Conservation (phyloP, 1,284 basidiomycete genomes). For the Ganoderma leucocontextum region DNA sequence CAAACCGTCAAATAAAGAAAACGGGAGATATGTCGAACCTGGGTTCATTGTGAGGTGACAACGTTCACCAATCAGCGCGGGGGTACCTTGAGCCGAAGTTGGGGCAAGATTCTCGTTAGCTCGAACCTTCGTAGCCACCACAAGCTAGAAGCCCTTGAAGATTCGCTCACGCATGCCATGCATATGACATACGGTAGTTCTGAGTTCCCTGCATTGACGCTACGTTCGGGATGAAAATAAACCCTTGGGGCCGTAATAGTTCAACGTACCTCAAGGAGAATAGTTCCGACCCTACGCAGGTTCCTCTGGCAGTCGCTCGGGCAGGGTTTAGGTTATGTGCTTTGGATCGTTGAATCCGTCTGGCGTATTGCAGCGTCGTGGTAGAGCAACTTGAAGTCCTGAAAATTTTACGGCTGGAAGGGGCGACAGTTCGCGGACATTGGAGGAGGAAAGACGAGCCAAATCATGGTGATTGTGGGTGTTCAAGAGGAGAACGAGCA, state of each 20-base stretch:
- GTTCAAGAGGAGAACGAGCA: too few relatives aligned
- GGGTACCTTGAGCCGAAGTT: background rate
- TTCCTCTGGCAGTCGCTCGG: background rate
- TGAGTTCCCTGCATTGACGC: background rate
- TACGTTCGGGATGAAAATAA: background rate
- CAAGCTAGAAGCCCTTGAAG: background rate
- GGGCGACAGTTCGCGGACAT: background rate
- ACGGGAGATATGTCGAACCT: background rate
- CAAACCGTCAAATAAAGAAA: background rate
- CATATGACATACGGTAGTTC: background rate
- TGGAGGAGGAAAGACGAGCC: background rate
- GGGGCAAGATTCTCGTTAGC: background rate
- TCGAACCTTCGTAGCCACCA: background rate
- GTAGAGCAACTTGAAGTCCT: background rate
- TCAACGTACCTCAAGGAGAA: background rate
- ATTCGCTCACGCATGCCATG: background rate
- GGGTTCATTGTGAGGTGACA: background rate
- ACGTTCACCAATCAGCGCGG: background rate
- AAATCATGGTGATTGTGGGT: background rate
- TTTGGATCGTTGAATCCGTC: background rate
- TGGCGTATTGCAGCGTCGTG: background rate
- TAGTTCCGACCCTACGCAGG: too few relatives aligned
- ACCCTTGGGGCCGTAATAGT: background rate
- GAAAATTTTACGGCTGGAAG: background rate
- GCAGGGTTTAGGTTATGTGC: background rate